Evolutionary conservation across 176 grass and related monocot species (phyloP).

Genomic region (Triticum monococcum): DNA sequence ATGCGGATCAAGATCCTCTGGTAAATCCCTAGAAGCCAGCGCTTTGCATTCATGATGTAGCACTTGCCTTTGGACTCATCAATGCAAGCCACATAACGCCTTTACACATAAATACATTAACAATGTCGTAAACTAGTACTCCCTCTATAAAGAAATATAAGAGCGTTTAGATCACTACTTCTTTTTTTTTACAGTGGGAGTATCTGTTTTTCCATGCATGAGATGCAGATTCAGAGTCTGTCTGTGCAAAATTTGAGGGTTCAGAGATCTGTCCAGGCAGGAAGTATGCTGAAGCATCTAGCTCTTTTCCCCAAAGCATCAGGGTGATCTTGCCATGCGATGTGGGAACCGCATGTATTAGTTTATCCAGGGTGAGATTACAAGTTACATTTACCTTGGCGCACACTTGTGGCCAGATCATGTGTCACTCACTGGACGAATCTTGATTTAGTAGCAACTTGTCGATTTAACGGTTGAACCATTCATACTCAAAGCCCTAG

Average conservation of each 20-base stretch:
- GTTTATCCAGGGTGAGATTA: constrained; percentile 27
- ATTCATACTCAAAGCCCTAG: constrained; percentile 37
- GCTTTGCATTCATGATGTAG: constrained; percentile 12
- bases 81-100: constrained; percentile 35
- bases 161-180: too few species aligned
- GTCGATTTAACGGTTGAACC: constrained; percentile 28
- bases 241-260: background rate
- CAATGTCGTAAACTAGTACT: constrained; percentile 9
- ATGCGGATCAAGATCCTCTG: constrained; percentile 26
- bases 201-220: background rate
- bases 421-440: constrained; percentile 28
- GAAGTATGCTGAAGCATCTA: constrained; percentile 34
- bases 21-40: constrained; percentile 35
- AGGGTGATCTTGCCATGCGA: constrained; percentile 35
- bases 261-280: constrained; percentile 19
- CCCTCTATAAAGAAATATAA: too few species aligned
- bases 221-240: constrained; percentile 28
- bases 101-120: constrained; percentile 36
- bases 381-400: constrained; percentile 17
- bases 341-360: constrained; percentile 29
- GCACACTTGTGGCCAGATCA: constrained; percentile 1
- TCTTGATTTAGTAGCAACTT: constrained; percentile 43
- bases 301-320: constrained; percentile 24
- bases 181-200: too few species aligned
- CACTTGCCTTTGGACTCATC: constrained; percentile 48